These are phyloP conservation scores for Ceratobasidium sp. DNA, from an alignment of 1,284 basidiomycete species.

Conservation along the genomic window DNA sequence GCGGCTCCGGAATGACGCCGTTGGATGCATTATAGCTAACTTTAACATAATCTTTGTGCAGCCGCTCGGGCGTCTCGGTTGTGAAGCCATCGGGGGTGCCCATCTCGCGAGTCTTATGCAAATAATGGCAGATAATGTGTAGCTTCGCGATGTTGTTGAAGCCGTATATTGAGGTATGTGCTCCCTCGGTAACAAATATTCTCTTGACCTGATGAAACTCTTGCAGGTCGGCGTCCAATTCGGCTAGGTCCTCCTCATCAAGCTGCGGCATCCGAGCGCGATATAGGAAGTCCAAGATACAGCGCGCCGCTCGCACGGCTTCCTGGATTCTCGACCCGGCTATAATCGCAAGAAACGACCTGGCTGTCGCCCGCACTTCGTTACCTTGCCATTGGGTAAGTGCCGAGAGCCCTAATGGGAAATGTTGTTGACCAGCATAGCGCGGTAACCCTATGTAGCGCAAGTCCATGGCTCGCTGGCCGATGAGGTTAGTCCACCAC, in stretches of 20 bases:
- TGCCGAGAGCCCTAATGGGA: constrained; percentile 25
- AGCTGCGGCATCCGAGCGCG: constrained; percentile 13
- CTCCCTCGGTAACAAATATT: constrained; percentile 40
- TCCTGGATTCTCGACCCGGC: background rate
- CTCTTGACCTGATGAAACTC: constrained; percentile 46
- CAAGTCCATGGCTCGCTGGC: constrained; percentile 32
- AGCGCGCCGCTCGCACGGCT: constrained; percentile 45
- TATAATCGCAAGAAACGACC: constrained; percentile 2
- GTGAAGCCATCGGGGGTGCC: constrained; percentile 44
- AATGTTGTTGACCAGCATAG: constrained; percentile 19
- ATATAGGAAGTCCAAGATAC: constrained; percentile 55
- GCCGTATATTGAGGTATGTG: constrained; percentile 11
- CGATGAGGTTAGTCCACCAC: constrained; percentile 43
- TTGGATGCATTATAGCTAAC: too few species aligned
- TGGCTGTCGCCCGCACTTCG: constrained; percentile 38
- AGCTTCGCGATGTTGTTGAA: constrained; percentile 47
- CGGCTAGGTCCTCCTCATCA: constrained; percentile 16
- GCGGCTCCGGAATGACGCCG: too few species aligned
- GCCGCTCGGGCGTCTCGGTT: constrained; percentile 42
- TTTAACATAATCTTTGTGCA: constrained; percentile 30
- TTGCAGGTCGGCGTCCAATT: constrained; percentile 39
- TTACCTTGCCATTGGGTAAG: constrained; percentile 40
- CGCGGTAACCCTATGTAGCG: constrained; percentile 22
- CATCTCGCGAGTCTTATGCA: constrained; percentile 7
- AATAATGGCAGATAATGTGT: constrained; percentile 39